Conservation (phyloP, 495 filamentous ascomycete genomes). For the Talaromyces ruber region DNA sequence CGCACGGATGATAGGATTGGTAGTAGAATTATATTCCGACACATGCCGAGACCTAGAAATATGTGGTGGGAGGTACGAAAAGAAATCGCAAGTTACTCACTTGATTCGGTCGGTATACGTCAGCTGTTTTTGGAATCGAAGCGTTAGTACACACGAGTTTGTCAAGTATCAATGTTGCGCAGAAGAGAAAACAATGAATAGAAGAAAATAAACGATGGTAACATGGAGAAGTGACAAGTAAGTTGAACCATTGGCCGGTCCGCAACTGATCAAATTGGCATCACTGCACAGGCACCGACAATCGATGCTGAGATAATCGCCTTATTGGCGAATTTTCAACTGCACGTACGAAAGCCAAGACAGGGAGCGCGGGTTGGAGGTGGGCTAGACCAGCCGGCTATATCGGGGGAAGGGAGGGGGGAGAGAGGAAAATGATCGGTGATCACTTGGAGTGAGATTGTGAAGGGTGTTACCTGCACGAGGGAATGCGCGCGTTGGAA, state of each 20-base stretch:
- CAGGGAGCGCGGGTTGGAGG: background rate
- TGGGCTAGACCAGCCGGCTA: constrained; percentile 5
- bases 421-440: constrained; percentile 10
- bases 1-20: background rate
- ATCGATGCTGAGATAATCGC: background rate
- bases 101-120: constrained; percentile 48
- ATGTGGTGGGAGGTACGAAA: constrained; percentile 8
- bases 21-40: background rate
- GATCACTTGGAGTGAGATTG: background rate
- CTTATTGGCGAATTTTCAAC: background rate
- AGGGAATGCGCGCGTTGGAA: constrained; percentile 16
- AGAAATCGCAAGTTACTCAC: constrained; percentile 28
- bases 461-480: constrained; percentile 14
- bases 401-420: constrained; percentile 11
- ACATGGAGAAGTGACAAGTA: background rate
- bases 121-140: constrained; percentile 28
- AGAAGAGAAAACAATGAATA: constrained; percentile 21
- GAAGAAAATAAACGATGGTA: background rate
- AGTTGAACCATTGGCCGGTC: background rate
- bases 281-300: background rate
- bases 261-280: constrained; percentile 16
- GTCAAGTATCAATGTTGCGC: constrained; percentile 25
- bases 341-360: background rate
- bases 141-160: constrained; percentile 13
- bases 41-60: constrained; percentile 7